Conservation (phyloP, 176 grass and related monocot genomes). For the Avena eriantha region DNA sequence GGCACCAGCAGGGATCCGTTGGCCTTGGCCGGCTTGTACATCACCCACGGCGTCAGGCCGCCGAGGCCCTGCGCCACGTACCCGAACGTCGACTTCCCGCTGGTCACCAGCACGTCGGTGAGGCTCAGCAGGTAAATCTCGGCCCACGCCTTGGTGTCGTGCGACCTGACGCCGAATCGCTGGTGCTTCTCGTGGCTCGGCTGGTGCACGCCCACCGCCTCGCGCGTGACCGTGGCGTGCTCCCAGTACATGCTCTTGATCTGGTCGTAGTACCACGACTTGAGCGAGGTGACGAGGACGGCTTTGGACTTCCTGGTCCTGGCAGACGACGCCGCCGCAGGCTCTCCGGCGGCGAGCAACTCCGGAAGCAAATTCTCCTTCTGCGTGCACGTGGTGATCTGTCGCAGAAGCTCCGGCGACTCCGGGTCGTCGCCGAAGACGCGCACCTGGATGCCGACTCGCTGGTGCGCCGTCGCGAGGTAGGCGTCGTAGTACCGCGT, state of each 20-base stretch:
- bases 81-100: conserved; percentile 62
- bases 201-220: conserved; percentile 62
- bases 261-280: conserved; percentile 50
- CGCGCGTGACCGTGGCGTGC: conserved; percentile 45
- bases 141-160: conserved; percentile 64
- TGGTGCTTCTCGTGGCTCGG: conserved; percentile 70
- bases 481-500: conserved; percentile 57
- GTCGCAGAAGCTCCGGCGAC: conserved; percentile 39
- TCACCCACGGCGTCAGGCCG: conserved; percentile 58
- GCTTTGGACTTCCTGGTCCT: conserved; percentile 19
- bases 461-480: conserved; percentile 43
- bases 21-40: conserved; percentile 25
- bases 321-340: background rate
- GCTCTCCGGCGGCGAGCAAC: background rate
- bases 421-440: conserved; percentile 25
- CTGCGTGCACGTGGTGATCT: conserved; percentile 42
- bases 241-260: conserved; percentile 69
- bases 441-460: conserved; percentile 61
- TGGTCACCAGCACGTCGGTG: conserved; percentile 57
- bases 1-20: background rate
- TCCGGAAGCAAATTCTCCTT: conserved; percentile 39
- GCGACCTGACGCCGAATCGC: conserved; percentile 25
- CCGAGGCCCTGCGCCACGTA: conserved; percentile 67
- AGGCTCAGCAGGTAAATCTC: conserved; percentile 77
- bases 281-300: conserved; percentile 55